Evolutionary conservation across 495 filamentous ascomycete species (phyloP).

Genomic region (Hypoxylon trugodes): DNA sequence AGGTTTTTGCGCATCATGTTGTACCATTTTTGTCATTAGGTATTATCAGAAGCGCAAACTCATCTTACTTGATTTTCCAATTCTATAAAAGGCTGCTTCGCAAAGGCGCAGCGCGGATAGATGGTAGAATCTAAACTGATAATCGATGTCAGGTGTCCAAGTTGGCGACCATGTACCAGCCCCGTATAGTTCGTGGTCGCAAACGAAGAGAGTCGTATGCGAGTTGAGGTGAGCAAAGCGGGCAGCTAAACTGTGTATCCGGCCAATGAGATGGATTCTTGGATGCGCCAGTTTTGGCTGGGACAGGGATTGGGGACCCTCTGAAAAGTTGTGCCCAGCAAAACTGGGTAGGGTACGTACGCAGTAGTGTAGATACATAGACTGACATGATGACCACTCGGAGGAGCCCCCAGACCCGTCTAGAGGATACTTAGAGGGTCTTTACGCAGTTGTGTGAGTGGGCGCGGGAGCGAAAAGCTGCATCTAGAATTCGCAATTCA

Average conservation of each 20-base stretch:
- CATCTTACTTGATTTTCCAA: not conserved
- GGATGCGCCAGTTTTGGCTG: conserved; percentile 46
- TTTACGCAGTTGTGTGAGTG: conserved; percentile 37
- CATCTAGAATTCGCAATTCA: conserved; percentile 37
- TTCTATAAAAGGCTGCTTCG: conserved; percentile 17
- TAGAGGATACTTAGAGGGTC: conserved; percentile 40
- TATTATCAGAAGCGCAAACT: conserved; percentile 24
- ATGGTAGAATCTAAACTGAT: conserved; percentile 5
- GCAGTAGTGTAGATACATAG: too few relatives aligned
- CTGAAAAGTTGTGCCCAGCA: conserved; percentile 38
- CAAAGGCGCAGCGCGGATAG: conserved; percentile 16
- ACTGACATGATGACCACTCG: conserved; percentile 37
- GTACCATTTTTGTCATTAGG: not conserved
- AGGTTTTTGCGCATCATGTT: conserved; percentile 29
- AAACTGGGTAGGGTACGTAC: conserved; percentile 42
- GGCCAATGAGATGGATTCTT: conserved; percentile 36
- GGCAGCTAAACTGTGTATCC: conserved; percentile 41
- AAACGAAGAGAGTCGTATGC: conserved; percentile 43
- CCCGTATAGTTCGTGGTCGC: conserved; percentile 39
- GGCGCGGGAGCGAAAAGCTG: conserved; percentile 23
- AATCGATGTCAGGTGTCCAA: conserved; percentile 27
- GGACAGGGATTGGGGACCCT: conserved; percentile 41
- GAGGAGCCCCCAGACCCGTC: conserved; percentile 37
- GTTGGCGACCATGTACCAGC: conserved; percentile 10
- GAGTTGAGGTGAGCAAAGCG: conserved; percentile 49